A percentile compares a stretch with the other conserved stretches of the same genome.
These are phyloP conservation scores for Berkeleyomyces rouxiae DNA, from an alignment of 2,329 filamentous ascomycete species.

Conservation along the genomic window DNA sequence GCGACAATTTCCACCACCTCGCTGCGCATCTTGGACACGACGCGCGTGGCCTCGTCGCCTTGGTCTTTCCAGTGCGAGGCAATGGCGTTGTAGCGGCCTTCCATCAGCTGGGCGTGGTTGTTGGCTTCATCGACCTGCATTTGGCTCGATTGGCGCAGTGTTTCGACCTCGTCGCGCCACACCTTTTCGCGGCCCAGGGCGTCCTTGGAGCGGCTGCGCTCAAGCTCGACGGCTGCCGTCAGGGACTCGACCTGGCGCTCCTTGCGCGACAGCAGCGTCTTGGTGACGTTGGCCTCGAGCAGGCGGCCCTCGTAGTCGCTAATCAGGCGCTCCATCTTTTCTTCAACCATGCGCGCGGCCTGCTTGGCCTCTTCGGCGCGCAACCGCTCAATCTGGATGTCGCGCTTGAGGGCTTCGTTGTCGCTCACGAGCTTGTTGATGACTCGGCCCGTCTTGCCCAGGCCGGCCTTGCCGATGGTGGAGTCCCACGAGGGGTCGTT, in stretches of 20 bases:
- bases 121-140: slow-evolving; percentile 49
- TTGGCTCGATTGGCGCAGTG: slow-evolving; percentile 40
- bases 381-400: slow-evolving; percentile 49
- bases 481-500: slow-evolving; percentile 36
- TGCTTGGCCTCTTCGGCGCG: slow-evolving; percentile 56
- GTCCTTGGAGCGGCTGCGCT: slow-evolving; percentile 42
- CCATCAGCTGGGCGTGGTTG: slow-evolving; percentile 46
- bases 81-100: slow-evolving; percentile 53
- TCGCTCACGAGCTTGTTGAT: slow-evolving; percentile 71
- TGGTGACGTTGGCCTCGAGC: slow-evolving; percentile 54
- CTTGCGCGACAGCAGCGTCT: slow-evolving; percentile 52
- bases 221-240: slow-evolving; percentile 44
- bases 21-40: slow-evolving; percentile 30
- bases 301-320: slow-evolving; percentile 53
- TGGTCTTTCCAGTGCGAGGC: slow-evolving; percentile 50
- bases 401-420: slow-evolving; percentile 60
- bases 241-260: slow-evolving; percentile 59
- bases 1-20: slow-evolving; percentile 39
- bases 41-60: slow-evolving; percentile 41
- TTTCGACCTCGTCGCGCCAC: slow-evolving; percentile 49
- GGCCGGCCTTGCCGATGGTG: slow-evolving; percentile 50
- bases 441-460: slow-evolving; percentile 60
- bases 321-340: slow-evolving; percentile 52
- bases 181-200: slow-evolving; percentile 43
- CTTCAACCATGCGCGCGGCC: slow-evolving; percentile 48